These are phyloP conservation scores for Breynia disticha DNA, from an alignment of 441 rosid genomes.

Conservation along the genomic window DNA sequence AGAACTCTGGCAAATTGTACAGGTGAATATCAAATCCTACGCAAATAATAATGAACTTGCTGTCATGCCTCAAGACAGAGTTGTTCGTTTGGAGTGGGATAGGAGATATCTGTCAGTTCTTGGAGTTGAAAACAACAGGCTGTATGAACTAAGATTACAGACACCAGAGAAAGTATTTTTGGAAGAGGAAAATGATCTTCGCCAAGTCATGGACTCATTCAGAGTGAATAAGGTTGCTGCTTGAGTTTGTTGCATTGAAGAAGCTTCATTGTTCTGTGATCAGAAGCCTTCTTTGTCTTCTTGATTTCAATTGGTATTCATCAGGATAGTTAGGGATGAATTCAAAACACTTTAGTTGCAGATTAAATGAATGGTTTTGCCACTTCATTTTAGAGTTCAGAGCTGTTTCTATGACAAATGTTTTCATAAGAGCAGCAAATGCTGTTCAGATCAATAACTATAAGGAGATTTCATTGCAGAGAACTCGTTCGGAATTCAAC, in stretches of 20 bases:
- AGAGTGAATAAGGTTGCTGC: slow-evolving; percentile 58
- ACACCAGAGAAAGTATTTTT: slow-evolving; percentile 76
- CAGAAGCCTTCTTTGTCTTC: no score
- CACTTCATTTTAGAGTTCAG: no score
- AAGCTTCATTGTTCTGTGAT: no score
- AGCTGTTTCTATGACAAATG: no score
- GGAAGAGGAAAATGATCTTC: slow-evolving; percentile 75
- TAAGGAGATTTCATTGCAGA: no score
- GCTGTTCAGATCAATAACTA: no score
- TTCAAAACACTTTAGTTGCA: no score
- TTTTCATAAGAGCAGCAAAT: no score
- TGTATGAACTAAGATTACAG: slow-evolving; percentile 75
- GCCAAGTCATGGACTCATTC: slow-evolving; percentile 79
- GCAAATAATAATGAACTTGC: slow-evolving; percentile 89
- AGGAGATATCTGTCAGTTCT: slow-evolving; percentile 78
- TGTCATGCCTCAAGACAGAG: slow-evolving; percentile 83
- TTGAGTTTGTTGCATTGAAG: slow-evolving; percentile 18
- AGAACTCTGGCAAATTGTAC: background rate
- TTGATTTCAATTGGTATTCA: no score
- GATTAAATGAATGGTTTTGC: no score
- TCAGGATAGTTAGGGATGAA: no score
- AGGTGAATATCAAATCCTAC: slow-evolving; percentile 89
- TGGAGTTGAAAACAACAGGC: slow-evolving; percentile 76
- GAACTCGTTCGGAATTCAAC: no score
- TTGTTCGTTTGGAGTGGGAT: slow-evolving; percentile 74